Evolutionary conservation across 2,329 filamentous ascomycete genomes (phyloP).

Genomic region (Colletotrichum truncatum): DNA sequence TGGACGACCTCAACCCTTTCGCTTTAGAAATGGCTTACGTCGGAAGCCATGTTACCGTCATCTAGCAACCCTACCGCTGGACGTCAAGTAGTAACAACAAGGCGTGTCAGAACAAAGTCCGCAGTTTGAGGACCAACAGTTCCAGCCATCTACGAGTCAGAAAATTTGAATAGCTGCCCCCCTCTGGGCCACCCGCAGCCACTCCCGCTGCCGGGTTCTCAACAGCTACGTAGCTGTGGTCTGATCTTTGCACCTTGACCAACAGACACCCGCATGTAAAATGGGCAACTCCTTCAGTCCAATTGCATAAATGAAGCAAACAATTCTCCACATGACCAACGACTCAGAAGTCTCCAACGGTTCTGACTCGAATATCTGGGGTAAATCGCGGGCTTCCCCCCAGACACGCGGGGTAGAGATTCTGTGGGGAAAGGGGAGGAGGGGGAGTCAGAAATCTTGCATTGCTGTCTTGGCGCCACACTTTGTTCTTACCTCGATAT

Average conservation of each 20-base stretch:
- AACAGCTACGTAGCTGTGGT: too few relatives aligned
- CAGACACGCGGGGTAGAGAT: neutral
- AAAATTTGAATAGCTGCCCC: constrained; percentile 5
- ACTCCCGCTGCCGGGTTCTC: neutral
- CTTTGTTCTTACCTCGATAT: neutral
- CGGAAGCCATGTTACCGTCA: neutral
- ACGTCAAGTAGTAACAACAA: neutral
- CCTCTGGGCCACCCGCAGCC: neutral
- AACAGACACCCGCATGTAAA: too few relatives aligned
- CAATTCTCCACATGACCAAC: neutral
- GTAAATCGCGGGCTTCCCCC: constrained; percentile 5
- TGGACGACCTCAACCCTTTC: neutral
- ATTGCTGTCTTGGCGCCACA: neutral
- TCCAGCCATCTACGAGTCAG: constrained; percentile 3
- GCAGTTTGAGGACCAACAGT: neutral
- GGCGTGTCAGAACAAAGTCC: neutral
- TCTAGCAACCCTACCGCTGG: neutral
- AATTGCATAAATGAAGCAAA: neutral
- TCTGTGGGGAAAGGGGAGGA: neutral
- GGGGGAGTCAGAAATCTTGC: neutral
- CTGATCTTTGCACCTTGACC: too few relatives aligned
- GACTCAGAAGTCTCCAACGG: neutral
- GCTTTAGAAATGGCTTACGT: neutral
- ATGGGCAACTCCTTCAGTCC: neutral
- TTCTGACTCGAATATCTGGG: constrained; percentile 15